Percentiles rank a stretch among this genome's conserved stretches.
Conservation (phyloP, 2,329 filamentous ascomycete species). For the Monosporascus sp. region DNA sequence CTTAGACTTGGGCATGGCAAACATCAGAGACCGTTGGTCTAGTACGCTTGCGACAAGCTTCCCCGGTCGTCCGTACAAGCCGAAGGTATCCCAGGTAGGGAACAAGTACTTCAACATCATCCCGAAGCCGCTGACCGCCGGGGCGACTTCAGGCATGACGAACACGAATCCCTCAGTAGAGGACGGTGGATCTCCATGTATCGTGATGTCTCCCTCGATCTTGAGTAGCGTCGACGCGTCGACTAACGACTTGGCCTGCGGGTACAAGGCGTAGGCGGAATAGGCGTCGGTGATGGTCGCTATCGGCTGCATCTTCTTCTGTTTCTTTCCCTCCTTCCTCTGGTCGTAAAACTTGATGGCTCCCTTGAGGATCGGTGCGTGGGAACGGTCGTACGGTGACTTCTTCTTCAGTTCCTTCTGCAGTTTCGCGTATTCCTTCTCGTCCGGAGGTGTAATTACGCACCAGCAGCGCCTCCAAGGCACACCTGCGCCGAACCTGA, state of each 20-base stretch:
- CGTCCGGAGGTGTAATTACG: slow-evolving; percentile 84
- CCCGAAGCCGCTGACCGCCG: slow-evolving; percentile 91
- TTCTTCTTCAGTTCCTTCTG: slow-evolving; percentile 80
- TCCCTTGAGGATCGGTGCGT: slow-evolving; percentile 66
- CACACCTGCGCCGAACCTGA: slow-evolving; percentile 91
- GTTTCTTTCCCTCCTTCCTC: slow-evolving; percentile 68
- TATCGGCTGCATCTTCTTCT: slow-evolving; percentile 85
- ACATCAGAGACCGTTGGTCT: slow-evolving; percentile 90
- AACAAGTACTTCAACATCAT: slow-evolving; percentile 92
- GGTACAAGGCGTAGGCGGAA: slow-evolving; percentile 92
- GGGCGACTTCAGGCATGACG: slow-evolving; percentile 90
- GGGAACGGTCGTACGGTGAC: slow-evolving; percentile 73
- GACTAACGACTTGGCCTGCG: slow-evolving; percentile 87
- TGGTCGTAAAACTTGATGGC: slow-evolving; percentile 94
- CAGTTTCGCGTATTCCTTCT: slow-evolving; percentile 81
- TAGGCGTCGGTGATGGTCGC: slow-evolving; percentile 88
- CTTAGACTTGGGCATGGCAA: slow-evolving; percentile 86
- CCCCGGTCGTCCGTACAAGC: slow-evolving; percentile 82
- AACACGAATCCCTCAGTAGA: slow-evolving; percentile 92
- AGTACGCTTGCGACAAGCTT: slow-evolving; percentile 82
- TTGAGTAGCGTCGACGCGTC: slow-evolving; percentile 93
- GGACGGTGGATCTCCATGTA: slow-evolving; percentile 73
- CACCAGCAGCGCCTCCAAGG: slow-evolving; percentile 98
- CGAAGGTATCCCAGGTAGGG: slow-evolving; percentile 89
- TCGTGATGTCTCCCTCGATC: slow-evolving; percentile 83